Conservation (phyloP, 2,329 filamentous ascomycete genomes). For the Dryadomyces quercus-mongolicae region DNA sequence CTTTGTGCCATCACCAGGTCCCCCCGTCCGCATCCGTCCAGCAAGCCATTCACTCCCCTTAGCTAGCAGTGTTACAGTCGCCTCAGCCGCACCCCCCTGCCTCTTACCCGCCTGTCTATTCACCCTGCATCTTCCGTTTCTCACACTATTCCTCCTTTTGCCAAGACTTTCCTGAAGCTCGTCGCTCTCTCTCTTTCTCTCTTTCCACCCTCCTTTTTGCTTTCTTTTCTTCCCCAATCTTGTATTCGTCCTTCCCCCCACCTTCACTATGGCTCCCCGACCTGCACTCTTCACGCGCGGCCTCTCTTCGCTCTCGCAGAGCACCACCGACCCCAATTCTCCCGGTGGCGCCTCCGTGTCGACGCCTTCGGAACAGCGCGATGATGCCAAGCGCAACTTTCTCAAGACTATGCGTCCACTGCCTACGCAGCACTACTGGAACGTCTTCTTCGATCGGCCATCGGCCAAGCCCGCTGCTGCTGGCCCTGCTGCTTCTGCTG, state of each 20-base stretch:
- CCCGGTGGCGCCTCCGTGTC: constrained; percentile 47
- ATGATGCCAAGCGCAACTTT: constrained; percentile 75
- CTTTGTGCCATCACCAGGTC: not conserved
- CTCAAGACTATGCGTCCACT: constrained; percentile 60
- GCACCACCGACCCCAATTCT: constrained; percentile 42
- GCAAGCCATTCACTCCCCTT: not conserved
- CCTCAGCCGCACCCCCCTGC: not conserved
- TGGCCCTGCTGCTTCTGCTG: not conserved
- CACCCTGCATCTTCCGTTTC: no score
- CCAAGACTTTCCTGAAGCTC: not conserved
- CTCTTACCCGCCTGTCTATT: no score
- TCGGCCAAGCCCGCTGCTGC: not conserved
- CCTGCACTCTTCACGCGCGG: constrained; percentile 50
- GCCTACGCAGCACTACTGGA: constrained; percentile 70
- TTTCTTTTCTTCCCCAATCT: not conserved
- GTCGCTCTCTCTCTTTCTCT: not conserved
- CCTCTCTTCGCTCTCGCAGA: constrained; percentile 49
- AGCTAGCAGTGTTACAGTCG: not conserved
- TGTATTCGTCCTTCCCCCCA: not conserved
- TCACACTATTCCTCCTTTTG: not conserved
- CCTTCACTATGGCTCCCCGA: constrained; percentile 36
- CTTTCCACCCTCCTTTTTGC: not conserved
- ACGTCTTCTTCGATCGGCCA: constrained; percentile 53
- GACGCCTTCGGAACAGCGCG: constrained; percentile 61
- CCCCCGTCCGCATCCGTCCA: not conserved